These are phyloP conservation scores for Tirmania nivea DNA, from an alignment of 495 filamentous ascomycete species.

Conservation along the genomic window DNA sequence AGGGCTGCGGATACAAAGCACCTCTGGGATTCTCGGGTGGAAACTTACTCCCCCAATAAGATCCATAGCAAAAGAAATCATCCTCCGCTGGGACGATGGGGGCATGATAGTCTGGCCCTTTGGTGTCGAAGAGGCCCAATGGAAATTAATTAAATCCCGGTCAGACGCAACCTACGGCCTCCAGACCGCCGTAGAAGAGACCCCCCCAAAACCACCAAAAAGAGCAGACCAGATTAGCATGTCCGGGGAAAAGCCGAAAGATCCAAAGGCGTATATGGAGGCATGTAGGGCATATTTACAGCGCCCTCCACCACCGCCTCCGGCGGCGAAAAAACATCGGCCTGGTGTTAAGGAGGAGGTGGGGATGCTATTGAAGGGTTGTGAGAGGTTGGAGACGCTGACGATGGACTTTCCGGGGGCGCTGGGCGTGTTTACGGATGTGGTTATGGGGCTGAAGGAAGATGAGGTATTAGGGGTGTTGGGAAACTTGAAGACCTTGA, in stretches of 20 bases:
- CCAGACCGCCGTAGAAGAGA: neutral
- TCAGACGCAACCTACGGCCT: neutral
- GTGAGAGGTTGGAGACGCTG: neutral
- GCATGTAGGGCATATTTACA: neutral
- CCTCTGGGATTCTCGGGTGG: no score
- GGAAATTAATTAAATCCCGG: neutral
- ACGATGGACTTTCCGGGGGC: neutral
- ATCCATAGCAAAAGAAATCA: neutral
- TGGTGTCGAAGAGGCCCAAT: neutral
- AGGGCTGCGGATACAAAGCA: no score
- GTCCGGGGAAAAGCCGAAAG: neutral
- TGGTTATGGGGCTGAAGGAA: neutral
- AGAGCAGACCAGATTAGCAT: neutral
- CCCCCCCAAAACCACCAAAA: neutral
- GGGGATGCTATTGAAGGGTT: neutral
- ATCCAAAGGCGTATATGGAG: neutral
- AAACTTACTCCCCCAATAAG: neutral
- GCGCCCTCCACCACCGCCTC: neutral
- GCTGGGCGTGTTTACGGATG: neutral
- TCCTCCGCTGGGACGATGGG: neutral
- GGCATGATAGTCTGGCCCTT: neutral
- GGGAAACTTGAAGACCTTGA: neutral
- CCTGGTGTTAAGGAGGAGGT: neutral
- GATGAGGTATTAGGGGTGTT: neutral
- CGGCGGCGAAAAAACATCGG: neutral